Conservation (phyloP, 2,329 filamentous ascomycete species). For the Camptophora hylomeconis region DNA sequence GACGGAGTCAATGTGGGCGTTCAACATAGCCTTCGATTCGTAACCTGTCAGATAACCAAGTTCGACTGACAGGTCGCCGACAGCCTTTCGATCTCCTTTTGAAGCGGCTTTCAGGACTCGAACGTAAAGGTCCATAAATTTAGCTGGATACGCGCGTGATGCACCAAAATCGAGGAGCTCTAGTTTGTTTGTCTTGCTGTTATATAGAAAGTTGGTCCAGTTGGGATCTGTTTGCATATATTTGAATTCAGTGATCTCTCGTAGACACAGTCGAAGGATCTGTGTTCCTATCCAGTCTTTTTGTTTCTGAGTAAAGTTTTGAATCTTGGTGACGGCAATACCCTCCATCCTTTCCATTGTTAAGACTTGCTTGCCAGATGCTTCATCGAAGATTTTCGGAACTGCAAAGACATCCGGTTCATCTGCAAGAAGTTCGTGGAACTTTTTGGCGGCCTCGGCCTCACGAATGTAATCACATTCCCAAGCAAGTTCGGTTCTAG, state of each 20-base stretch:
- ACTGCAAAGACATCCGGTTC: slow-evolving; percentile 66
- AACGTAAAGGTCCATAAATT: slow-evolving; percentile 72
- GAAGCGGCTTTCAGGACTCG: slow-evolving; percentile 69
- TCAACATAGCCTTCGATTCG: slow-evolving; percentile 73
- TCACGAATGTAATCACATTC: slow-evolving; percentile 93
- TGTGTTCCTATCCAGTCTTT: slow-evolving; percentile 94
- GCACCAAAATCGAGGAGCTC: slow-evolving; percentile 95
- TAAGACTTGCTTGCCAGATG: slow-evolving; percentile 72
- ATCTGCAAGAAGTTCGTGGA: slow-evolving; percentile 61
- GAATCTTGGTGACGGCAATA: slow-evolving; percentile 68
- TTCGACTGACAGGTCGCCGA: slow-evolving; percentile 56
- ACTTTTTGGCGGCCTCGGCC: slow-evolving; percentile 65
- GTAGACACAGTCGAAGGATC: slow-evolving; percentile 77
- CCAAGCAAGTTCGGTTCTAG: slow-evolving; percentile 82
- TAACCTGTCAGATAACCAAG: slow-evolving; percentile 87
- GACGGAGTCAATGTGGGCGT: slow-evolving; percentile 80
- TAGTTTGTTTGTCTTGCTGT: slow-evolving; percentile 55
- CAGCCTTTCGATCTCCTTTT: slow-evolving; percentile 48
- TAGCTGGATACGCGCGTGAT: slow-evolving; percentile 66
- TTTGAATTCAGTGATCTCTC: slow-evolving; percentile 84
- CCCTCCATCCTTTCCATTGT: slow-evolving; percentile 91
- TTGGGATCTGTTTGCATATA: slow-evolving; percentile 99
- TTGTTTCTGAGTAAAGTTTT: slow-evolving; percentile 64
- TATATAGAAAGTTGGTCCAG: slow-evolving; percentile 98
- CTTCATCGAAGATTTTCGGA: slow-evolving; percentile 63